These are phyloP conservation scores for Ceriops zippeliana DNA, from an alignment of 345 rosid species.

Conservation along the genomic window DNA sequence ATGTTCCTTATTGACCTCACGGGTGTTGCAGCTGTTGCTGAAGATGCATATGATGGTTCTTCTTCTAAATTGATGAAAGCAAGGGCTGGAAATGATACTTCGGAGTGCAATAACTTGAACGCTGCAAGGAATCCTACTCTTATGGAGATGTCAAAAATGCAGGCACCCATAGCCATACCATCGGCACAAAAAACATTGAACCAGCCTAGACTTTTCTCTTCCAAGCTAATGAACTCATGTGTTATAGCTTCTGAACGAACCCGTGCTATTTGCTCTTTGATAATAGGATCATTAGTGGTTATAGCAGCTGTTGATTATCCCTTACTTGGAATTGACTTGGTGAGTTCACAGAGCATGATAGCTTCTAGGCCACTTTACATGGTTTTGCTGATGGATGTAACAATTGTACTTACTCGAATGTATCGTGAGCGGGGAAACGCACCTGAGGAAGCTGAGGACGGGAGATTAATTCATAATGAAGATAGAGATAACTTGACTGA, in stretches of 20 bases:
- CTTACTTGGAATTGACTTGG: slow-evolving; percentile 30
- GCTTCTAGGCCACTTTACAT: slow-evolving; percentile 60
- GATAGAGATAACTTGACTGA: slow-evolving; percentile 45
- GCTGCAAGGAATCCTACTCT: neutral
- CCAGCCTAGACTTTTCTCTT: slow-evolving; percentile 33
- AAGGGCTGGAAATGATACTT: neutral
- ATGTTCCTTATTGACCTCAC: neutral
- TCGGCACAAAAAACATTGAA: slow-evolving; percentile 3
- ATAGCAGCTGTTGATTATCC: slow-evolving; percentile 41
- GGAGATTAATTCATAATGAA: slow-evolving; percentile 18
- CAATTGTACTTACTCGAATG: slow-evolving; percentile 42
- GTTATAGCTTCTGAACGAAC: slow-evolving; percentile 48
- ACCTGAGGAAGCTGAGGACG: slow-evolving; percentile 32
- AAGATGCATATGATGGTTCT: neutral
- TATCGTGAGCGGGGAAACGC: slow-evolving; percentile 26
- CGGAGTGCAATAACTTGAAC: neutral
- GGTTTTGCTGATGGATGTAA: slow-evolving; percentile 52
- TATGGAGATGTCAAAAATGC: neutral
- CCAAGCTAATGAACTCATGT: slow-evolving; percentile 51
- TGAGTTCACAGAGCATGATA: slow-evolving; percentile 37
- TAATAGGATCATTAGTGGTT: slow-evolving; percentile 54
- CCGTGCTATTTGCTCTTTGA: slow-evolving; percentile 53
- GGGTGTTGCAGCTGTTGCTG: slow-evolving; percentile 2
- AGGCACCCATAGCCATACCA: neutral
- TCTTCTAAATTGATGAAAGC: neutral